phyloP scores from a whole-genome alignment of 495 filamentous ascomycete species.

The Friedmanniomyces simplex region DNA sequence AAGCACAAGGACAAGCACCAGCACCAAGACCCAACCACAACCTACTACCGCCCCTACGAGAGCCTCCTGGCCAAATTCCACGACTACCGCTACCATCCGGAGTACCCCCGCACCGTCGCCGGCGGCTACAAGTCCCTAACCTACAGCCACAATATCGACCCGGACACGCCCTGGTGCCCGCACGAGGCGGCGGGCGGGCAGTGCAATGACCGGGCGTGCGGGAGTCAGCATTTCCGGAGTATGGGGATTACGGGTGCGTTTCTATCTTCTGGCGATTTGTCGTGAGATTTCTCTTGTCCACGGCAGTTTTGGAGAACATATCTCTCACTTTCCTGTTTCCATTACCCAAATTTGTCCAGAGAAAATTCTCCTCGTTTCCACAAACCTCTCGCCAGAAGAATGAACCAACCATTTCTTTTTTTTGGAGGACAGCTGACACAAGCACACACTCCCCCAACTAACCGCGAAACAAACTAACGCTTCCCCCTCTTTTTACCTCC shows the following conservation, averaged over 20 bases:
- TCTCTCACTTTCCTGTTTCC: background rate
- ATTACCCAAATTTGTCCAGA: background rate
- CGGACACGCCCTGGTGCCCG: conserved; percentile 59
- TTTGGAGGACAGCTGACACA: conserved; percentile 1
- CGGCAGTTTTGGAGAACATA: too few relatives aligned
- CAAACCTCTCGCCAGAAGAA: background rate
- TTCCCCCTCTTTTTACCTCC: background rate
- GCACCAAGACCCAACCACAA: background rate
- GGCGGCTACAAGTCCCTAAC: conserved; percentile 81
- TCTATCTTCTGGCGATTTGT: background rate
- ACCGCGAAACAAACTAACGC: conserved; percentile 11
- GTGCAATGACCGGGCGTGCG: conserved; percentile 62
- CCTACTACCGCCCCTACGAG: conserved; percentile 59
- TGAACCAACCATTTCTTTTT: too few relatives aligned
- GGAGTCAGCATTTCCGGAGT: conserved; percentile 69
- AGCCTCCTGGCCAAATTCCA: conserved; percentile 76
- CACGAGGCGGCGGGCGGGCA: conserved; percentile 60
- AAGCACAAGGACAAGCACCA: background rate
- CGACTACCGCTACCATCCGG: conserved; percentile 79
- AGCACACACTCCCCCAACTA: too few relatives aligned
- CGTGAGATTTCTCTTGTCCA: background rate
- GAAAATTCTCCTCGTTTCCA: background rate
- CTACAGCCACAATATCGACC: conserved; percentile 80
- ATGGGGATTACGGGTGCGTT: conserved; percentile 76
- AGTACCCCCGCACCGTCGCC: conserved; percentile 55